These are phyloP conservation scores for Trichosporon coremiiforme DNA, from an alignment of 1,284 basidiomycete species.

Conservation along the genomic window DNA sequence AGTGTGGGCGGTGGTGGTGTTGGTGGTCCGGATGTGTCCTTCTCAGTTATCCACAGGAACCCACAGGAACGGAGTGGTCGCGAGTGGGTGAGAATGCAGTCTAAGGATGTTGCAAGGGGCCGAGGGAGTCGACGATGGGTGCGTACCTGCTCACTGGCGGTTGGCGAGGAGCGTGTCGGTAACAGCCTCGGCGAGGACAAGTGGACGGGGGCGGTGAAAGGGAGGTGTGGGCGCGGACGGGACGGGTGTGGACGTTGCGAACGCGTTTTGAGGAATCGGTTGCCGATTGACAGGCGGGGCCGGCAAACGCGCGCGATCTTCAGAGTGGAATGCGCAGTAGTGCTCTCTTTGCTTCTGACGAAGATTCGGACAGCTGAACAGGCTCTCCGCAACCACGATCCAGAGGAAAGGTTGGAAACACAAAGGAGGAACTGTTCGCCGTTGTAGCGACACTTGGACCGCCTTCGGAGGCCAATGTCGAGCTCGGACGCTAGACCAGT, in stretches of 20 bases:
- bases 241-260: neutral
- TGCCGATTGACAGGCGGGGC: slow-evolving; percentile 3
- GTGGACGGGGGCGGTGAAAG: slow-evolving; percentile 15
- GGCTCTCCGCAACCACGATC: slow-evolving; percentile 2
- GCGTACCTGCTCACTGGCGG: neutral
- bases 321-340: neutral
- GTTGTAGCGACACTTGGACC: slow-evolving; percentile 3
- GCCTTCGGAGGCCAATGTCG: neutral
- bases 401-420: neutral
- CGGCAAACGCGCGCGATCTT: neutral
- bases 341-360: neutral
- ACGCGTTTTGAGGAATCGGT: slow-evolving; percentile 4
- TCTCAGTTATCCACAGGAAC: slow-evolving; percentile 3
- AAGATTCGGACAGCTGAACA: neutral
- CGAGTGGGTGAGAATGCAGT: neutral
- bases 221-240: neutral
- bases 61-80: neutral
- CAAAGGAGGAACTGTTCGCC: neutral
- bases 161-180: slow-evolving; percentile 16
- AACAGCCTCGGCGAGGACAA: slow-evolving; percentile 16
- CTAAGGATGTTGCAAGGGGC: neutral
- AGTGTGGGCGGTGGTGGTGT: neutral
- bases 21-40: slow-evolving; percentile 6
- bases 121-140: neutral
- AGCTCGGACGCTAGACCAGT: neutral